Evolutionary conservation across 768 basidiomycete genomes (phyloP).

Genomic region (Russula compacta): DNA sequence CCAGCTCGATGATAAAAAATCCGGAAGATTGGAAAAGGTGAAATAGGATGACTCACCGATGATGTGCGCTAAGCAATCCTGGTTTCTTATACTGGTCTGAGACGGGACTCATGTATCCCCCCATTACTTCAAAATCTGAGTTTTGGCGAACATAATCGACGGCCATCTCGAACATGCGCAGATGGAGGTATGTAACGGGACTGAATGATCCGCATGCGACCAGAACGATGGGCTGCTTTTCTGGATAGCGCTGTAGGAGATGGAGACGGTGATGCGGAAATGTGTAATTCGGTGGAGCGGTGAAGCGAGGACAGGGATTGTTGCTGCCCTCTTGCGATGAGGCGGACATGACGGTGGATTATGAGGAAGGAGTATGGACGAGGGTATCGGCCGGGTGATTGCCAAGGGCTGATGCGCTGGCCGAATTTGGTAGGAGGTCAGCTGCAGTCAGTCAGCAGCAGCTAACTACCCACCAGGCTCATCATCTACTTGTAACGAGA

Average conservation of each 20-base stretch:
- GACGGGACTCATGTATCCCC: conserved; percentile 94
- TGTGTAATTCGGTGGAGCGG: conserved; percentile 54
- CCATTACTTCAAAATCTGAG: conserved; percentile 88
- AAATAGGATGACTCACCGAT: conserved; percentile 55
- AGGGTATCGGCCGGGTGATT: background rate
- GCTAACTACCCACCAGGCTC: too few relatives aligned
- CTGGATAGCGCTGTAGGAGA: conserved; percentile 46
- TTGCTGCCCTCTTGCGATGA: background rate
- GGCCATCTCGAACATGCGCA: conserved; percentile 99
- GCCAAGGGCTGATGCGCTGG: background rate
- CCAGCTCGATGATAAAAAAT: background rate
- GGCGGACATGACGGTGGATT: conserved; percentile 4
- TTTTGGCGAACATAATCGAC: conserved; percentile 91
- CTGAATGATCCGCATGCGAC: conserved; percentile 98
- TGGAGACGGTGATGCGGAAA: conserved; percentile 61
- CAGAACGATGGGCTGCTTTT: conserved; percentile 81
- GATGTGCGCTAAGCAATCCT: conserved; percentile 77
- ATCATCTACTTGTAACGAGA: too few relatives aligned
- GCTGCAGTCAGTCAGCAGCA: background rate
- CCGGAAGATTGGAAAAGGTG: background rate
- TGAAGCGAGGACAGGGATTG: conserved; percentile 33
- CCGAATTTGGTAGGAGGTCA: background rate
- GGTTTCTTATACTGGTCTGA: conserved; percentile 95
- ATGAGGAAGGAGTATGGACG: background rate
- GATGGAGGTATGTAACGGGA: conserved; percentile 93